Evolutionary conservation across 768 basidiomycete genomes (phyloP), one percentile per base, ranked within the genome.

Genomic region (Favolaschia claudopus): DNA sequence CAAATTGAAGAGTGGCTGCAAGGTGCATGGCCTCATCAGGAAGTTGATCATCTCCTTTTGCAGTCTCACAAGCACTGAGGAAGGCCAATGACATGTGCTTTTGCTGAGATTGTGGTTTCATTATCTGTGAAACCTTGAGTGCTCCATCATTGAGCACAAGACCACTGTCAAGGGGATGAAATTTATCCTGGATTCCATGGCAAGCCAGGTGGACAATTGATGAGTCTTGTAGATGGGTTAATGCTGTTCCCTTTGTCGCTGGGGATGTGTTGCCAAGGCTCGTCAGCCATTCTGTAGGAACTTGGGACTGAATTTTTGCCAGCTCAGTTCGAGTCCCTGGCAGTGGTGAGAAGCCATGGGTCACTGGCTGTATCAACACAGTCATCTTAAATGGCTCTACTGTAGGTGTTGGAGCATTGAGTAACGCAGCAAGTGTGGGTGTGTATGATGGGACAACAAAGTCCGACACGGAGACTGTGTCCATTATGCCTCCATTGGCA

Each of bases 131-230:
- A 3, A 73, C 39, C n/a, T n/a, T 13, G 7, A 60, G 48, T 37
- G 37, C 25, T 31, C 65, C 58, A 43, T 68, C 63, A 42, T 63
- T 58, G 27, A 67, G 36, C 7, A 60, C 7, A 31, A 72, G 38
- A 17, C 46, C 58, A 50, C 72, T 73, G 2, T 72, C 63, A 9
- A 74, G 62, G 2, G 74, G 71, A 7, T 59, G 56, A 7, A 22
- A 6, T 17, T 46, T 3, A 39, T 76, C 60, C 29, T 76, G 66
- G 28, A 55, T 60, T 12, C 67, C 72, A 2, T 72, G 71, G 39
- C 74, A 76, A 1, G 74, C 71, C 12, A 78, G 58, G 54, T 79
- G 76, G 4, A 73, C 69, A 5, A 68, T 49, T 5, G 45, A 46
- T 44, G 28, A 38, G 25, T 31, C 38, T 50, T 47, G 25, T 39